Evolutionary conservation across 2,329 filamentous ascomycete genomes (phyloP).

Genomic region (Aspergillus ochraceoroseus): DNA sequence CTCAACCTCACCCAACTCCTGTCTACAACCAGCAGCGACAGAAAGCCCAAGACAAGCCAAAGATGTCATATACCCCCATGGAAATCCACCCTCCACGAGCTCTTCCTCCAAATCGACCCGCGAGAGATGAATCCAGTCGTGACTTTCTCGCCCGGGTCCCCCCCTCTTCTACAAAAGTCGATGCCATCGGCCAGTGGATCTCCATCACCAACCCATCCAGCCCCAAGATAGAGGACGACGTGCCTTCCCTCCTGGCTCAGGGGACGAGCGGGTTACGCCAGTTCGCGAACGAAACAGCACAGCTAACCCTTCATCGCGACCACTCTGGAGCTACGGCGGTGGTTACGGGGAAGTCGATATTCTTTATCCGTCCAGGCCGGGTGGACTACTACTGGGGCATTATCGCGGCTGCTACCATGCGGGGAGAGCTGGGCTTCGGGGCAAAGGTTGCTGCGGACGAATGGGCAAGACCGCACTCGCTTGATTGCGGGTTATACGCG

Average conservation of each 20-base stretch:
- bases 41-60: background rate
- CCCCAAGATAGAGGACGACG: slow-evolving; percentile 37
- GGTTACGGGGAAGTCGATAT: slow-evolving; percentile 58
- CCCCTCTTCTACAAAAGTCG: slow-evolving; percentile 56
- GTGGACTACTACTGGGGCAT: slow-evolving; percentile 49
- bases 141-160: slow-evolving; percentile 65
- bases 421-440: slow-evolving; percentile 63
- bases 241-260: slow-evolving; percentile 49
- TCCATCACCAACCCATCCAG: slow-evolving; percentile 61
- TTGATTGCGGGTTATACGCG: slow-evolving; percentile 74
- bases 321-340: slow-evolving; percentile 46
- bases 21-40: background rate
- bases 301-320: slow-evolving; percentile 49
- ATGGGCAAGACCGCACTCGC: slow-evolving; percentile 40
- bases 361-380: slow-evolving; percentile 21
- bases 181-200: slow-evolving; percentile 59
- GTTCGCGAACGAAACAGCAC: slow-evolving; percentile 45
- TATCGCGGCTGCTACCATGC: slow-evolving; percentile 62
- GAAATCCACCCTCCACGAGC: background rate
- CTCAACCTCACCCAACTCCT: slow-evolving; percentile 33
- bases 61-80: slow-evolving; percentile 5
- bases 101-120: slow-evolving; percentile 13
- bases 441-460: slow-evolving; percentile 67
- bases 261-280: slow-evolving; percentile 53
- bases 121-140: slow-evolving; percentile 55